Conservation (phyloP, 805 yeast genomes). For the Wickerhamomyces chaumierensis region DNA sequence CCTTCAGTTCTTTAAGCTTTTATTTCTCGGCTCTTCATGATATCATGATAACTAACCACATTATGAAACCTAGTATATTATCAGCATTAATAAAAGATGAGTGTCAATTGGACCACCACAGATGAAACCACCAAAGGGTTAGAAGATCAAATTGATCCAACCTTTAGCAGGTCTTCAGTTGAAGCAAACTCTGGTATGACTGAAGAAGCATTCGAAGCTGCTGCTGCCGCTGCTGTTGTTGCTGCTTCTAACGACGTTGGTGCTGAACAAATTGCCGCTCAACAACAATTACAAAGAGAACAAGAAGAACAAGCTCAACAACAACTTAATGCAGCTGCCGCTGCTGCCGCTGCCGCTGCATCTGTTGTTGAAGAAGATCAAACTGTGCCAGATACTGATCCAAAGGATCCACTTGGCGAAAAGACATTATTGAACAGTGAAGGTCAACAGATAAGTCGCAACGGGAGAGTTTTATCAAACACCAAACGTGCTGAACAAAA, state of each 20-base stretch:
- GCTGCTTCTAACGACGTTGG: constrained; percentile 12
- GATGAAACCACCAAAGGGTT: constrained; percentile 13
- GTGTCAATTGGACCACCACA: constrained; percentile 2
- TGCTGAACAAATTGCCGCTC: neutral
- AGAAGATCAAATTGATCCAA: constrained; percentile 22
- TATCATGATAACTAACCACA: too few relatives aligned
- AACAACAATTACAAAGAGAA: constrained; percentile 3
- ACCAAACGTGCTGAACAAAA: constrained; percentile 89
- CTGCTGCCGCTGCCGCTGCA: constrained; percentile 8
- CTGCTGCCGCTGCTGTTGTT: constrained; percentile 25
- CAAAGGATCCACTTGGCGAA: neutral
- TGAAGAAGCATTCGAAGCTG: constrained; percentile 20
- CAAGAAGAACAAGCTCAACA: constrained; percentile 7
- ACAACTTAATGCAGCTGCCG: neutral
- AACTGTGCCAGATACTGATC: too few relatives aligned
- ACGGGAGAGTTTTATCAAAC: constrained; percentile 33
- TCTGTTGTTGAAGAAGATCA: neutral
- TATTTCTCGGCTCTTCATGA: too few relatives aligned
- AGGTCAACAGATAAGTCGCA: constrained; percentile 10
- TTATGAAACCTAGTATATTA: too few relatives aligned
- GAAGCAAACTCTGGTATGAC: constrained; percentile 10
- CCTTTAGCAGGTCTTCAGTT: constrained; percentile 12
- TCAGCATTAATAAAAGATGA: neutral
- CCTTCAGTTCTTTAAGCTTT: too few relatives aligned
- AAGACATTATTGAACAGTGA: constrained; percentile 1